Conservation (phyloP, 768 basidiomycete species). For the Amanita pallidorosea region DNA sequence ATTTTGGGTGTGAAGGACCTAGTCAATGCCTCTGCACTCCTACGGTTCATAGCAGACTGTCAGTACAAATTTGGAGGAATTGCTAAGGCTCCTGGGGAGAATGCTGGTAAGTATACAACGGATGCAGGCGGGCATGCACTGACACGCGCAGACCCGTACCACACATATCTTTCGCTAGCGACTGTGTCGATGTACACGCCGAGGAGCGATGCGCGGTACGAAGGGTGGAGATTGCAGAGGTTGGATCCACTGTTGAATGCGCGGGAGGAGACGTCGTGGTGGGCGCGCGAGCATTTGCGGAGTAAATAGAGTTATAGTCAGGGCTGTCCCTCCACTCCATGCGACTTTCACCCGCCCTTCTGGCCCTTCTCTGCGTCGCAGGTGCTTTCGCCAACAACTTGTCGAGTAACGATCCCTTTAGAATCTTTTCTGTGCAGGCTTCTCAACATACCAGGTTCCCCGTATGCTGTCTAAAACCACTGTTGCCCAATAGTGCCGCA, state of each 20-base stretch:
- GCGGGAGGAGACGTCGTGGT: conserved; percentile 47
- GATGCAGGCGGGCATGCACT: neutral
- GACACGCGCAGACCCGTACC: conserved; percentile 67
- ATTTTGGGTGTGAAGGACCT: conserved; percentile 54
- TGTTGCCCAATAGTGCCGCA: conserved; percentile 32
- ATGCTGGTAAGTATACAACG: conserved; percentile 45
- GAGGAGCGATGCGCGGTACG: conserved; percentile 16
- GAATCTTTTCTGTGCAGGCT: conserved; percentile 37
- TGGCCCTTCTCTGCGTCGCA: neutral
- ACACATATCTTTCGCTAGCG: conserved; percentile 87
- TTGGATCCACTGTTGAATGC: conserved; percentile 71
- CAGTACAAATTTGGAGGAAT: conserved; percentile 90
- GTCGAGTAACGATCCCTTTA: conserved; percentile 50
- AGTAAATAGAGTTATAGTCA: conserved; percentile 1
- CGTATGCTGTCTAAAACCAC: conserved; percentile 58
- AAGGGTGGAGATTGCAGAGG: conserved; percentile 45
- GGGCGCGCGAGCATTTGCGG: conserved; percentile 56
- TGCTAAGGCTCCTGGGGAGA: conserved; percentile 70
- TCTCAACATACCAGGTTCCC: conserved; percentile 44
- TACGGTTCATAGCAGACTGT: conserved; percentile 56
- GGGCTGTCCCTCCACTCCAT: neutral
- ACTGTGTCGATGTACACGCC: conserved; percentile 61
- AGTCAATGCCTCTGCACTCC: conserved; percentile 46
- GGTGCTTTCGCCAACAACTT: conserved; percentile 9
- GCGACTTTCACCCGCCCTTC: neutral